Evolutionary conservation across 106 monocot genomes (phyloP), one percentile per base, ranked within the genome.

Genomic region (Alisma plantagoaquatica): DNA sequence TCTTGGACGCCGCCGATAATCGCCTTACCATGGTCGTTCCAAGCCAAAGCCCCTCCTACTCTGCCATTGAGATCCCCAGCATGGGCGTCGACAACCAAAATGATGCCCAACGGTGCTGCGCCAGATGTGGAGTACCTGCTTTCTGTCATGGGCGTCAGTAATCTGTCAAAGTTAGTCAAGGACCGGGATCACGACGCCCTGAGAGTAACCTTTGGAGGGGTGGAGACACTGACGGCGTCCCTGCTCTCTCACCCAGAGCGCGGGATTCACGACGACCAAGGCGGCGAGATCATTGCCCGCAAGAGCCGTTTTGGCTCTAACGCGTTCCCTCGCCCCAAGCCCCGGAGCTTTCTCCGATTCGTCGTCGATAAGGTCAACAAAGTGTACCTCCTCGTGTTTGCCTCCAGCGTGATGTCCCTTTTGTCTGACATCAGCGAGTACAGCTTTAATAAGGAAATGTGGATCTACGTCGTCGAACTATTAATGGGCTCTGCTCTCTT

Each of bases 381-480:
- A 31, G 67, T 77, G 56, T 57, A 72, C 9, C 3, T 71, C 29
- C 27, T 77, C 41, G 67, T 77, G 14, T 11, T 62, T 17, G 77
- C 10, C 29, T 77, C 72, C 47, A 72, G 67, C 17, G 72, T 41
- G 0, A 24, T 77, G 41, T 77, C 77, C 11, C 67, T 77, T 2
- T 67, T 33, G 22, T 77, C 72, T 35, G 77, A 72, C 27, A 64
- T 77, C 32, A 67, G 72, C 30, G 67, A 77, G 72, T 68, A 77
- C 53, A 72, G 77, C 33, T 19, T 77, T 22, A 58, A 59, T 23
- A 49, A 62, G 11, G 77, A 72, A 5, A n/a, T n/a, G n/a, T 77
- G 77, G 77, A 72, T 72, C 53, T 71, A 77, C 3, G 77, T 71
- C 52, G 77, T 43, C 10, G 72, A 72, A 67, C 72, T 77, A 29